Conservation (phyloP, 2,329 filamentous ascomycete genomes). For the Microascus cirrosus region DNA sequence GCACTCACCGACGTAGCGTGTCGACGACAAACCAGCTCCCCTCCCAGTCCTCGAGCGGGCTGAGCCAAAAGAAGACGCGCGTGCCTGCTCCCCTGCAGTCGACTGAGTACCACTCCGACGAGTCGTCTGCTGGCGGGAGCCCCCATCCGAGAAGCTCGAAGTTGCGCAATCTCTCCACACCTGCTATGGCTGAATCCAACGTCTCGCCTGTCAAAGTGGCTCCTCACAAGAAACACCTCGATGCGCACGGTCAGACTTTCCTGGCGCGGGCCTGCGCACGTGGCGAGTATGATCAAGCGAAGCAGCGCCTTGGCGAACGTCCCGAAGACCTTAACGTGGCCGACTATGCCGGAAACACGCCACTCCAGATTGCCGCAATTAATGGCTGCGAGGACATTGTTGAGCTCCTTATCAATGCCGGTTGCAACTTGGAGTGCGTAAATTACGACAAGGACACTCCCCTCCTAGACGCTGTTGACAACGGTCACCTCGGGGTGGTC, state of each 20-base stretch:
- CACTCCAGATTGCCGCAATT: constrained; percentile 83
- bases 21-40: constrained; percentile 46
- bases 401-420: constrained; percentile 70
- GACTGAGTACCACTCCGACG: constrained; percentile 56
- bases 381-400: constrained; percentile 83
- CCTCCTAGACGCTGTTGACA: constrained; percentile 91
- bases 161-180: constrained; percentile 42
- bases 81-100: constrained; percentile 50
- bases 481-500: constrained; percentile 83
- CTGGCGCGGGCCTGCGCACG: constrained; percentile 83
- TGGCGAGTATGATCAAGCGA: constrained; percentile 71
- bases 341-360: constrained; percentile 94
- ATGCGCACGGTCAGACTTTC: constrained; percentile 84
- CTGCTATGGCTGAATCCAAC: constrained; percentile 45
- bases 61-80: constrained; percentile 49
- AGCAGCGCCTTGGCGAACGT: constrained; percentile 61
- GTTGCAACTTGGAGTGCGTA: constrained; percentile 71
- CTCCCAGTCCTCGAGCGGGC: constrained; percentile 40
- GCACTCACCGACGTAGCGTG: constrained; percentile 49
- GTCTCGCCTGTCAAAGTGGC: constrained; percentile 58
- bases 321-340: constrained; percentile 81
- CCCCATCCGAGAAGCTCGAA: constrained; percentile 49
- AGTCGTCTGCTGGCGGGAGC: constrained; percentile 50
- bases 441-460: constrained; percentile 85
- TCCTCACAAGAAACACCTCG: constrained; percentile 75